Evolutionary conservation across 352 stramenopile genomes (phyloP).

Genomic region (Phytophthora chlamydospora): DNA sequence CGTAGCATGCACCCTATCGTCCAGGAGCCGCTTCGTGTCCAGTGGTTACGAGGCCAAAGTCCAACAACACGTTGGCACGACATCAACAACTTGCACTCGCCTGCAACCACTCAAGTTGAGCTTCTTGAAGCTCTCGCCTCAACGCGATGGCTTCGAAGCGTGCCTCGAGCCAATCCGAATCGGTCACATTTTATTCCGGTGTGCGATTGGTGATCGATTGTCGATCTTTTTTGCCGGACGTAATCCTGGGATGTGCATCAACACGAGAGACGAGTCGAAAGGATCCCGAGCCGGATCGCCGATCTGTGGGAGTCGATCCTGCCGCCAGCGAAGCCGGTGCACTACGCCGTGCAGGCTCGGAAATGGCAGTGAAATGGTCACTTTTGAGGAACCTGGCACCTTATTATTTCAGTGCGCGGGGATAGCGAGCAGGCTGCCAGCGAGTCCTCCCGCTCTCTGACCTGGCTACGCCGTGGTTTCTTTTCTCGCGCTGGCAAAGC

Average conservation of each 20-base stretch:
- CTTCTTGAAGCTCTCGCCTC: too few relatives aligned
- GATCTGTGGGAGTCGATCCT: slow-evolving; percentile 22
- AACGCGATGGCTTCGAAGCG: too few relatives aligned
- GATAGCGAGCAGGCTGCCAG: slow-evolving; percentile 4
- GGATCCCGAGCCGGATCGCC: slow-evolving; percentile 20
- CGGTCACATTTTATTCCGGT: too few relatives aligned
- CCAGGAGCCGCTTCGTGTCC: too few relatives aligned
- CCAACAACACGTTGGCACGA: too few relatives aligned
- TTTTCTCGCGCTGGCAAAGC: slow-evolving; percentile 1
- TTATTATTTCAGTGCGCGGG: slow-evolving; percentile 20
- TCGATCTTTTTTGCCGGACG: slow-evolving; percentile 6
- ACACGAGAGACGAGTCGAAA: slow-evolving; percentile 19
- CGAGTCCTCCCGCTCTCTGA: slow-evolving; percentile 18
- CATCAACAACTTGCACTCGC: too few relatives aligned
- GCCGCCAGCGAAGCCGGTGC: slow-evolving; percentile 7
- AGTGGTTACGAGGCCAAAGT: too few relatives aligned
- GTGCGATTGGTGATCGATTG: background rate
- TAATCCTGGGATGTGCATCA: slow-evolving; percentile 12
- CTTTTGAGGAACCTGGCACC: slow-evolving; percentile 1
- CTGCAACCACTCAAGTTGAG: too few relatives aligned
- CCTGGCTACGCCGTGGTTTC: slow-evolving; percentile 24
- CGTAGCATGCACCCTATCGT: too few relatives aligned
- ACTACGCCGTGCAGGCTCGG: background rate
- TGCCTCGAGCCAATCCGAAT: too few relatives aligned
- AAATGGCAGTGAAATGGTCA: slow-evolving; percentile 3